Evolutionary conservation across 495 filamentous ascomycete genomes (phyloP).

Genomic region (Daldinia vernicosa): DNA sequence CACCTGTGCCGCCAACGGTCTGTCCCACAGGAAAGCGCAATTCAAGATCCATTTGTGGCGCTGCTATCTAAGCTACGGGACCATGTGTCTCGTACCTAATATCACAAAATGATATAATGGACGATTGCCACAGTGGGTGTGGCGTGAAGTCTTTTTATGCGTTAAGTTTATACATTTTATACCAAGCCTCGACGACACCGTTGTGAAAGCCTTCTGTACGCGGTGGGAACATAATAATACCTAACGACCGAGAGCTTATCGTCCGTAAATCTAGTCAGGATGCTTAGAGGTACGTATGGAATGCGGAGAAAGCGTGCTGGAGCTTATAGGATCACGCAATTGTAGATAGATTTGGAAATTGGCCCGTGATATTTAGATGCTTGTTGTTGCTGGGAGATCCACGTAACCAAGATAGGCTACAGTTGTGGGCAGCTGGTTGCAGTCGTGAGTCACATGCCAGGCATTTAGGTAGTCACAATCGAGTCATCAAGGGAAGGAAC

Average conservation of each 20-base stretch:
- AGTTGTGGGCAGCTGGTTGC: too few relatives aligned
- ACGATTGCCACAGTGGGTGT: constrained; percentile 20
- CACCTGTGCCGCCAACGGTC: background rate
- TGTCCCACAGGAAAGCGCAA: background rate
- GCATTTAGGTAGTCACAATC: too few relatives aligned
- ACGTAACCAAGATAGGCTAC: too few relatives aligned
- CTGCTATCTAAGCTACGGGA: constrained; percentile 14
- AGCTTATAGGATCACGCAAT: constrained; percentile 25
- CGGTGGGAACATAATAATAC: background rate
- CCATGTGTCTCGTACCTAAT: constrained; percentile 18
- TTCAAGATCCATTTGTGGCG: constrained; percentile 11
- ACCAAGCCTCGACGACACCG: background rate
- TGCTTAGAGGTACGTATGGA: constrained; percentile 28
- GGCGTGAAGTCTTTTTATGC: constrained; percentile 22
- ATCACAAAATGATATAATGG: constrained; percentile 16
- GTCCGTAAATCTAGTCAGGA: constrained; percentile 27
- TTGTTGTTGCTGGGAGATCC: too few relatives aligned
- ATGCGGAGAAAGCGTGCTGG: constrained; percentile 26
- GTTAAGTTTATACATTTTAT: constrained; percentile 23
- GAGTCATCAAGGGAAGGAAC: too few relatives aligned
- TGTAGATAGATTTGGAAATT: constrained; percentile 20
- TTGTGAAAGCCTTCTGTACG: constrained; percentile 8
- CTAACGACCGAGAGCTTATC: constrained; percentile 10
- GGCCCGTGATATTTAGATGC: constrained; percentile 8
- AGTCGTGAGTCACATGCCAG: too few relatives aligned